phyloP scores from a whole-genome alignment of 2,329 filamentous ascomycete genomes.

The Fusarium tupiense region DNA sequence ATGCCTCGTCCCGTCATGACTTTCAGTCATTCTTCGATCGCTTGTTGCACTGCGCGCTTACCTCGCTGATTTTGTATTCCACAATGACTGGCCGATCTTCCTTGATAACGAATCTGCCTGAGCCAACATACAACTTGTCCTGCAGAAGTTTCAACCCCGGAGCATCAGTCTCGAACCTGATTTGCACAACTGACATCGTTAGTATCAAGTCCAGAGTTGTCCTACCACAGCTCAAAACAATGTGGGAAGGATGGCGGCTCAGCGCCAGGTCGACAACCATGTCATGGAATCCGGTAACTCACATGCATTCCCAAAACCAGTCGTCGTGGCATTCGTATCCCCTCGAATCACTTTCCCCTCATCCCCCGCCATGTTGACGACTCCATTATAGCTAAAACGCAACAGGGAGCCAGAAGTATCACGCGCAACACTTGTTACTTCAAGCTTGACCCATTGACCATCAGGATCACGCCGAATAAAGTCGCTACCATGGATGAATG shows the following conservation, averaged over 20 bases:
- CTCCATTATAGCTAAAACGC: conserved; percentile 51
- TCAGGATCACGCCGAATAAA: conserved; percentile 52
- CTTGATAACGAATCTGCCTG: conserved; percentile 53
- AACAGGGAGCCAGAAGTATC: conserved; percentile 47
- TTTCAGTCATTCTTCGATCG: conserved; percentile 6
- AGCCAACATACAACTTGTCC: conserved; percentile 53
- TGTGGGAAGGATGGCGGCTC: neutral
- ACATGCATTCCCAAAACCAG: conserved; percentile 53
- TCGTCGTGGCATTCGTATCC: conserved; percentile 49
- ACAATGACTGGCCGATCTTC: conserved; percentile 48
- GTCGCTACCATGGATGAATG: conserved; percentile 52
- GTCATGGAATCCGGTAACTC: conserved; percentile 26
- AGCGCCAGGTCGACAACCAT: neutral
- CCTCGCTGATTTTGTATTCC: conserved; percentile 56
- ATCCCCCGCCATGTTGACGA: conserved; percentile 48
- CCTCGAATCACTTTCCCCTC: conserved; percentile 49
- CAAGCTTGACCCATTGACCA: conserved; percentile 50
- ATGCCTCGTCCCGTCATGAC: neutral
- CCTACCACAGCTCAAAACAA: neutral
- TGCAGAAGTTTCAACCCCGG: conserved; percentile 49
- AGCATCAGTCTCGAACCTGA: conserved; percentile 52
- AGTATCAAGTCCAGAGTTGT: neutral
- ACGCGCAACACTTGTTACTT: conserved; percentile 50
- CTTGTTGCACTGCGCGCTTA: conserved; percentile 42
- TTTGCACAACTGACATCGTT: conserved; percentile 47